Base-by-base conservation (phyloP, 2,329 filamentous ascomycete genomes). In the Alternaria conjuncta region DNA sequence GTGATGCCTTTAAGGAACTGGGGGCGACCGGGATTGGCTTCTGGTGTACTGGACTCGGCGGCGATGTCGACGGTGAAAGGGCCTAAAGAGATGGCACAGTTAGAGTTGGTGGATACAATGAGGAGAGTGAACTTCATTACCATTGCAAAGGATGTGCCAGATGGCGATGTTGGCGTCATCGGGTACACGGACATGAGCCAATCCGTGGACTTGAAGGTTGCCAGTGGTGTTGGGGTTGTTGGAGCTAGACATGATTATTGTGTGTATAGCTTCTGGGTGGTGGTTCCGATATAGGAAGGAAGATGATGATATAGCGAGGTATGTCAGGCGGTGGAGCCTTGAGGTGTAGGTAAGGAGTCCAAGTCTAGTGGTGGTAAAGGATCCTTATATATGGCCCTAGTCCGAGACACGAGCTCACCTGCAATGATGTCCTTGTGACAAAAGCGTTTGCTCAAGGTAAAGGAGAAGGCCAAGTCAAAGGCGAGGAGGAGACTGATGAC, bases 1-100 rank as follows among this genome's bases (percentile, higher is more conserved):
- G 18, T 21, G 6, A 65, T 26, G 6, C 61, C 60, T 3, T 59
- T 51, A 5, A 73, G 55, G 53, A 75, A 74, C 20, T 23, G 23
- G 2, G 73, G 71, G 0, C n/a, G 4, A 13, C 44, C 26, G 10
- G 68, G 57, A 2, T 64, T 28, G 15, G 55, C 44, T 18, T 26
- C 20, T 20, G 55, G 28, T 0, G 63, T 61, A 10, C 36, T 60
- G 6, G 68, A 67, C 56, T 73, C 71, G 5, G 53, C 9, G 3
- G 47, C 47, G 13, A 74, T 53, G 25, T 49, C n/a, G 25, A 73
- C 43, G 18, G 25, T 60, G 15, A 50, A 15, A 1, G 62, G 51
- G 6, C 64, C 70, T 70, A n/a, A 15, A 3, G 36, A 50, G 45
- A 12, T 26, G 2, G 11, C 2, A 41, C 4, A 1, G 44, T 57